Conservation (phyloP, 2,329 filamentous ascomycete species). For the Claviceps digitariae region DNA sequence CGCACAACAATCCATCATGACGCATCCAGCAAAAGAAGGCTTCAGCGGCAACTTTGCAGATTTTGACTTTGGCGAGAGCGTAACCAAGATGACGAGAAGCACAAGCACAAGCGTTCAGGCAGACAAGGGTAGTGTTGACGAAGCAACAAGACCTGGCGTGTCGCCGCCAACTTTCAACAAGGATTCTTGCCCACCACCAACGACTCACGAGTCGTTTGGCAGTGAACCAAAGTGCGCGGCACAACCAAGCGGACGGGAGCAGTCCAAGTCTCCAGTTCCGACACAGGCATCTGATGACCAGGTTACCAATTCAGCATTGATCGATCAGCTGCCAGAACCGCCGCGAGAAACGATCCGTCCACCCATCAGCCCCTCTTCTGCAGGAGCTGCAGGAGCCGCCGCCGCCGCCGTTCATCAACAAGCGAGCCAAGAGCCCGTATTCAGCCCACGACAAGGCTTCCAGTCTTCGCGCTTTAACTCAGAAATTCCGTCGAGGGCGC, state of each 20-base stretch:
- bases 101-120: background rate
- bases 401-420: background rate
- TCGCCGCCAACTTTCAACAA: background rate
- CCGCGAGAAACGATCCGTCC: background rate
- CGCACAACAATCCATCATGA: slow-evolving; percentile 9
- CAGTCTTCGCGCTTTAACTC: slow-evolving; percentile 13
- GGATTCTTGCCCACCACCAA: background rate
- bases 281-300: slow-evolving; percentile 1
- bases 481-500: slow-evolving; percentile 9
- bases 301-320: slow-evolving; percentile 2
- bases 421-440: background rate
- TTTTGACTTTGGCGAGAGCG: slow-evolving; percentile 24
- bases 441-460: slow-evolving; percentile 8
- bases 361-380: background rate
- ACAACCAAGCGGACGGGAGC: slow-evolving; percentile 7
- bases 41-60: slow-evolving; percentile 24
- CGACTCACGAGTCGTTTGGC: background rate
- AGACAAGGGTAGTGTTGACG: background rate
- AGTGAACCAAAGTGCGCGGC: background rate
- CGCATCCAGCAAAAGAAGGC: slow-evolving; percentile 16
- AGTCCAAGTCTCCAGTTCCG: slow-evolving; percentile 1
- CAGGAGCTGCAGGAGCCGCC: background rate
- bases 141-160: background rate
- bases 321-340: slow-evolving; percentile 3
- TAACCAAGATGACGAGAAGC: slow-evolving; percentile 9